A percentile compares a stretch with the other conserved stretches of the same genome.
These are phyloP conservation scores for Diversispora epigaea DNA, from an alignment of 192 early-diverging fungal genomes.

Conservation along the genomic window DNA sequence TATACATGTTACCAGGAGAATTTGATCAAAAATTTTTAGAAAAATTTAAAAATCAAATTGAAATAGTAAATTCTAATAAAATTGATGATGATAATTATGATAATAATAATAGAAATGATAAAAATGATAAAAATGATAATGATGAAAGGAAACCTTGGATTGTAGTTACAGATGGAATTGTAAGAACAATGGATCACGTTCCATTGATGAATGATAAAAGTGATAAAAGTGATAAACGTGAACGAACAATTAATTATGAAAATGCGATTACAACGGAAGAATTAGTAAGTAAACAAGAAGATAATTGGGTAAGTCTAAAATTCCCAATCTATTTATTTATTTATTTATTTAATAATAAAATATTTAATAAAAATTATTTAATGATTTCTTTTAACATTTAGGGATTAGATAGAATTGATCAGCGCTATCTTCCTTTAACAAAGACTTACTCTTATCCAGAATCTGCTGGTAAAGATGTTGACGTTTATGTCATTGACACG, in stretches of 20 bases:
- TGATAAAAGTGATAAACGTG: too few species aligned
- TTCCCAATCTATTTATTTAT: too few species aligned
- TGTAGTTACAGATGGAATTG: neutral
- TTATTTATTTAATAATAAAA: too few species aligned
- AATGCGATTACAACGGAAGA: too few species aligned
- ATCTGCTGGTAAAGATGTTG: constrained; percentile 60
- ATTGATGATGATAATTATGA: too few species aligned
- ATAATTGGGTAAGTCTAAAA: constrained; percentile 17
- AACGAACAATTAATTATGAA: too few species aligned
- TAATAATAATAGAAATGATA: neutral
- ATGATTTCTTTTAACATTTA: too few species aligned
- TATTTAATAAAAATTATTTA: too few species aligned
- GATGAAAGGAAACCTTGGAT: neutral
- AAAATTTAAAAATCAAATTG: too few species aligned
- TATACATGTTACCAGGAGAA: constrained; percentile 18
- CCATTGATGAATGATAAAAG: too few species aligned
- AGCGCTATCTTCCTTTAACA: constrained; percentile 47
- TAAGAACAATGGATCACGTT: neutral
- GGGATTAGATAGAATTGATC: constrained; percentile 27
- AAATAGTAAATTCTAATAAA: too few species aligned
- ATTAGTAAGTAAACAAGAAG: too few species aligned
- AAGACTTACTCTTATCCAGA: constrained; percentile 55
- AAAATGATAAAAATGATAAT: neutral
- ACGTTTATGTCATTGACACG: constrained; percentile 69
- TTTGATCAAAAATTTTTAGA: neutral